Evolutionary conservation across 441 rosid genomes (phyloP).

Genomic region (Populus hybrid): DNA sequence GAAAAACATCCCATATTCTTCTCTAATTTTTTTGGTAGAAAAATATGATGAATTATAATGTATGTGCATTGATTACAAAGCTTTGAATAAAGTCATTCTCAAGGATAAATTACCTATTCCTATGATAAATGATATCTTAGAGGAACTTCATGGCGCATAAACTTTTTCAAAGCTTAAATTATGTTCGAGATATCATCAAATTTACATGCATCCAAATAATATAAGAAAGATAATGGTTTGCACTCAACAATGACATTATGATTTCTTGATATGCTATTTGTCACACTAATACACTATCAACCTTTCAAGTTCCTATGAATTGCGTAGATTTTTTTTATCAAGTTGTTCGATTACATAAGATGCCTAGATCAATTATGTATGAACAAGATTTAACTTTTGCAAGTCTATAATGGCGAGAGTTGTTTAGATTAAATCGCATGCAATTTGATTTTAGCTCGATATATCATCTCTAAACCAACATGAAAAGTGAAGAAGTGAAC

Average conservation of each 20-base stretch:
- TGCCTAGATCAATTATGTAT: neutral
- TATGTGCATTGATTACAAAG: too few relatives aligned
- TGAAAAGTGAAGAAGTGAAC: too few relatives aligned
- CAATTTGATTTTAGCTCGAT: neutral
- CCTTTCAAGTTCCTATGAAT: neutral
- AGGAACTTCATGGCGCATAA: neutral
- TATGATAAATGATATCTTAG: neutral
- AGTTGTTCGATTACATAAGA: neutral
- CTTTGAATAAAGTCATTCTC: too few relatives aligned
- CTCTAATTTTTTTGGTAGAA: neutral
- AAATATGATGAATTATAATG: too few relatives aligned
- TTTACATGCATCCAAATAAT: neutral
- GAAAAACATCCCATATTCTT: neutral
- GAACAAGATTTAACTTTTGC: neutral
- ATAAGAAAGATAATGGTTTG: neutral
- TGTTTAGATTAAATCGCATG: neutral
- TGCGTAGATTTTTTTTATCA: neutral
- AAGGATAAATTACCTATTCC: too few relatives aligned
- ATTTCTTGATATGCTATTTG: neutral
- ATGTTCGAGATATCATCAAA: neutral
- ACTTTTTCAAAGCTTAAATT: neutral
- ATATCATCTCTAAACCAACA: too few relatives aligned
- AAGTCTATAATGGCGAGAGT: neutral
- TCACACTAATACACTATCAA: neutral
- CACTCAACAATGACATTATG: neutral